Conservation (phyloP, 148 eudicot species). For the Heliamphora exappendiculata region DNA sequence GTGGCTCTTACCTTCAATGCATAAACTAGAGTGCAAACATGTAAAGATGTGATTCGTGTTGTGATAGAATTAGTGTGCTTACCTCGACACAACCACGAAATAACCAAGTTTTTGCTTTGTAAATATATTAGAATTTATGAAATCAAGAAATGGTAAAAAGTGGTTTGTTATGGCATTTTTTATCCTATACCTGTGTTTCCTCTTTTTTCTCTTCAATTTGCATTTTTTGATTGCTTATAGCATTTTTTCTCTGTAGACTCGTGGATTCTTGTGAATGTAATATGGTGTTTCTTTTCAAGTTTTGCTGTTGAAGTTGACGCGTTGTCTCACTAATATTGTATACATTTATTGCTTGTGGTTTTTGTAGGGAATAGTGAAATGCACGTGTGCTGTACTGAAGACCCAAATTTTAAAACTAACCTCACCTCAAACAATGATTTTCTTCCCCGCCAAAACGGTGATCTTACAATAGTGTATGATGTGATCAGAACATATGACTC, state of each 20-base stretch:
- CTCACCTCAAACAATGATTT: slow-evolving; percentile 32
- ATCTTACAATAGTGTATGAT: slow-evolving; percentile 71
- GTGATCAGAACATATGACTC: slow-evolving; percentile 33
- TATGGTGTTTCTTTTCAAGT: background rate
- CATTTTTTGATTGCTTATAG: background rate
- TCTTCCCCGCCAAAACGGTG: slow-evolving; percentile 59
- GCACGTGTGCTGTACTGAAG: slow-evolving; percentile 49
- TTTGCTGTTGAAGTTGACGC: background rate
- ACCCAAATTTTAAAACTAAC: slow-evolving; percentile 33
- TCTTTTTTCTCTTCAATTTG: background rate
- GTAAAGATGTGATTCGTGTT: background rate
- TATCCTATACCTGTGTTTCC: background rate
- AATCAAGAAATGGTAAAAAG: background rate
- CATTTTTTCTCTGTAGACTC: background rate
- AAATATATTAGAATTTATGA: background rate
- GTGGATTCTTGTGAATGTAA: background rate
- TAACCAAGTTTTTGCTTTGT: background rate
- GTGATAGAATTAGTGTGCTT: background rate
- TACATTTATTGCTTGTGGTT: background rate
- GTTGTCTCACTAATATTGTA: background rate
- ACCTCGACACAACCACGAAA: background rate
- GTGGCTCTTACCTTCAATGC: background rate
- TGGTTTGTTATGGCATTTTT: background rate
- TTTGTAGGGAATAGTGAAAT: slow-evolving; percentile 21
- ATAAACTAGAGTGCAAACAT: background rate